Percentiles rank a stretch among this genome's conserved stretches.
phyloP scores from a whole-genome alignment of 2,329 filamentous ascomycete species.

The Bipolaris oryzae region DNA sequence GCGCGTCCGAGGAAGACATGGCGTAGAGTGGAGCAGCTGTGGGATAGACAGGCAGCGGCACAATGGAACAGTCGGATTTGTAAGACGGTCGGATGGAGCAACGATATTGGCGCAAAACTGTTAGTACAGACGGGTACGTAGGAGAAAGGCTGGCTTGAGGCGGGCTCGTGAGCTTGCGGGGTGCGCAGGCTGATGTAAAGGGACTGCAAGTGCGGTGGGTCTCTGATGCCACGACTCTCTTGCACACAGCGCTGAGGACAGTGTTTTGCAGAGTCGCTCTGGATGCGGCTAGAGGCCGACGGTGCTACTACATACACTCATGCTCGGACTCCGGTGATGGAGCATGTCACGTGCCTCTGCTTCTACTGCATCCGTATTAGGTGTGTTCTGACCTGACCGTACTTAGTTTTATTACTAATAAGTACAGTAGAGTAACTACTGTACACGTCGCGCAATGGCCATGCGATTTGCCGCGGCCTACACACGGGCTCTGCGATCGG shows the following conservation, averaged over 20 bases:
- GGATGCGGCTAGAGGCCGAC: not conserved
- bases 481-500: slow-evolving; percentile 9
- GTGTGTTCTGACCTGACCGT: no score
- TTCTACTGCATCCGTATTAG: no score
- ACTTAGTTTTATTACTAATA: no score
- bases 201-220: slow-evolving; percentile 20
- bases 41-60: slow-evolving; percentile 9
- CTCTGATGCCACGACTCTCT: slow-evolving; percentile 15
- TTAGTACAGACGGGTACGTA: slow-evolving; percentile 15
- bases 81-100: slow-evolving; percentile 21
- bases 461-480: slow-evolving; percentile 10
- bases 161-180: slow-evolving; percentile 23
- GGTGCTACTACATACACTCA: not conserved
- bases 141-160: slow-evolving; percentile 18
- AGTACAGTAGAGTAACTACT: no score
- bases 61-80: slow-evolving; percentile 12
- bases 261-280: not conserved
- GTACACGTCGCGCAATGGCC: not conserved
- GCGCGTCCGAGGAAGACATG: slow-evolving; percentile 19
- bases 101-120: slow-evolving; percentile 22
- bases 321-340: not conserved
- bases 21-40: slow-evolving; percentile 20
- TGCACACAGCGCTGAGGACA: not conserved
- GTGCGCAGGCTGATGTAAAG: slow-evolving; percentile 14
- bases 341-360: slow-evolving; percentile 17